Evolutionary conservation across 2,329 filamentous ascomycete species (phyloP), one percentile per base, ranked within the genome.

Genomic region (Myriosclerotinia curreyana): DNA sequence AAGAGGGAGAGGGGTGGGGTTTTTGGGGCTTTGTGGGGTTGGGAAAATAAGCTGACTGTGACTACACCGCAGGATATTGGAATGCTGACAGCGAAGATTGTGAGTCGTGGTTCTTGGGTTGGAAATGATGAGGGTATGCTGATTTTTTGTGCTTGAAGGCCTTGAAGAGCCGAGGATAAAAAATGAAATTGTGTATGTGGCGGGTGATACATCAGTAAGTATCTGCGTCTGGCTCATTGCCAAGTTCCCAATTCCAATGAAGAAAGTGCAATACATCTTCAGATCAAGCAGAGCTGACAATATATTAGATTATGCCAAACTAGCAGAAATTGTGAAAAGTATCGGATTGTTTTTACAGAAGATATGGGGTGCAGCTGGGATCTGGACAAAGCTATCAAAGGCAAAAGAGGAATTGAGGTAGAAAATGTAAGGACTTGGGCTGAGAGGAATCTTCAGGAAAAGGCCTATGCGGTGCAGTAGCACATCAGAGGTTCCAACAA

Each of bases 61-160:
- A 90, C 88, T 8, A 80, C 82, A 44, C 82, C 86, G 1, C 71
- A 75, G 55, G 88, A 91, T 73, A 90, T 91, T 66, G 88, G 86
- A 0, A 76, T 73, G 17, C 76, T 86, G 56, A 82, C 83, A 12
- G 86, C 54, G 22, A 44, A 12, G 15, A 56, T 44, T n/a, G 25
- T 44, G 2, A n/a, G 8, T 44, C 15, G 20, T 44, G 17, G 3
- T 28, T 8, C 15, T 20, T 12, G 11, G 11, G 9, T 9, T 3
- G 38, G 7, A n/a, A 20, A 1, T 25, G 3, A 31, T 12, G 6
- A 2, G 25, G 20, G 3, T 12, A n/a, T n/a, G 38, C 15, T 56
- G 5, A 56, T 12, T 31, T 12, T 15, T 28, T 12, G 4, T n/a
- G 4, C 28, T 14, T 56, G 22, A 4, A 56, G 53, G 38, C 17